phyloP scores from a whole-genome alignment of 2,329 filamentous ascomycete genomes.

The Cordyceps javanica region DNA sequence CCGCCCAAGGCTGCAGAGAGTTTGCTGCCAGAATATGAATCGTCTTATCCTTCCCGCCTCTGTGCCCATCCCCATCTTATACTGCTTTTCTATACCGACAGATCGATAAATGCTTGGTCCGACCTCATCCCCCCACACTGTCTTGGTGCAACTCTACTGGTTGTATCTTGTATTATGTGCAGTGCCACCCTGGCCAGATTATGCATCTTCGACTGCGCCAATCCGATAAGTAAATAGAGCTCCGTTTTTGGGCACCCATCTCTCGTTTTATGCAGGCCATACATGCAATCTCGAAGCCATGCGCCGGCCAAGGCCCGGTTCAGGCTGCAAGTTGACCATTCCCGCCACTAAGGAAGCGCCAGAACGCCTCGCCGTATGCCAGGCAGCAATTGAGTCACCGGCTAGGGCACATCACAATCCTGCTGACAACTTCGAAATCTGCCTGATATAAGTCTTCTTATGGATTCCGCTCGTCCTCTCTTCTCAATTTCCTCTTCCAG shows the following conservation, averaged over 20 bases:
- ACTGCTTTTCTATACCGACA: too few relatives aligned
- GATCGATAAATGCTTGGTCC: too few relatives aligned
- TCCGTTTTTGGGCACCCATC: background rate
- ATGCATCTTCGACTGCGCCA: background rate
- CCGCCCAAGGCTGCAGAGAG: background rate
- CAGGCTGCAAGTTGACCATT: background rate
- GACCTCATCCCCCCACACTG: too few relatives aligned
- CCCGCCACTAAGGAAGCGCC: background rate
- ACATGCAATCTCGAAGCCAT: background rate
- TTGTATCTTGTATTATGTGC: background rate
- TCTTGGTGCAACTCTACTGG: too few relatives aligned
- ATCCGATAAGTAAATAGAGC: background rate
- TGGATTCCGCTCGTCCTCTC: background rate
- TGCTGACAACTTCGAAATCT: background rate
- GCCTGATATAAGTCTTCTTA: background rate
- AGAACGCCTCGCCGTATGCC: background rate
- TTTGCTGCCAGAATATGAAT: too few relatives aligned
- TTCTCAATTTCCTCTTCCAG: too few relatives aligned
- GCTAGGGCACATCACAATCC: background rate
- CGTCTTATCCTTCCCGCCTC: too few relatives aligned
- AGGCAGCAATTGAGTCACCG: slow-evolving; percentile 10
- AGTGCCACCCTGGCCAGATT: background rate
- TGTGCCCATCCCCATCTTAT: too few relatives aligned
- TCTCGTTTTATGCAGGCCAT: background rate
- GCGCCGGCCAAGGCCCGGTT: background rate